Base-by-base conservation (phyloP, 805 yeast species). In the Cyberlindnera sargentensis region DNA sequence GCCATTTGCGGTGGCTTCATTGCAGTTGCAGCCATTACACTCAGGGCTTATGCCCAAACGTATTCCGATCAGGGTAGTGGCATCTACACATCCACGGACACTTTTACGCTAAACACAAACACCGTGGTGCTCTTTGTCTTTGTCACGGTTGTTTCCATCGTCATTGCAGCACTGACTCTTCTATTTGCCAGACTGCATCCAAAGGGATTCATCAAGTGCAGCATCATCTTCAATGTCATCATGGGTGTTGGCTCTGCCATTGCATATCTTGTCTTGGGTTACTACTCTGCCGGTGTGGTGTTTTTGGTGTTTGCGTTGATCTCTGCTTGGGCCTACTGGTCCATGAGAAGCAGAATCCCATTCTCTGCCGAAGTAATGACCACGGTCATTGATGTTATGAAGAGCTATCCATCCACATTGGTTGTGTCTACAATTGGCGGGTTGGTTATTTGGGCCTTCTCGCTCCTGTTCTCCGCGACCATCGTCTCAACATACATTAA, bases 201-300 rank as follows among this genome's bases (percentile, higher is more conserved):
- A 7, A 67, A 72, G 41, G 65, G 71, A 43, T 88, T 88, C 61
- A 84, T 88, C 51, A 72, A 74, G 43, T 62, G 78, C 26, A 85
- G 95, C 2, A 73, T 88, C 49, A 68, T 84, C 30, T 64, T 81
- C 39, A 86, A 86, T 56, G 70, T 86, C 9, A 53, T 79, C 2
- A 62, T 85, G 45, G 87, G 91, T 3, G 53, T 87, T 27, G 95
- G 84, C 15, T 80, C 95, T 5, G 77, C 88, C 5, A 80, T 89
- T 51, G 82, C 77, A 63, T 85, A 84, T 57, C 71, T 89, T 53
- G 80, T 72, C 1, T 70, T 74, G 51, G 67, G 71, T 30, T 84
- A 85, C 62, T 87, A 82, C 69, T 80, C 91, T 4, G 91, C 95
- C 0, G 96, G 88, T 3, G 69, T 85, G 47, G 88, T 82, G 32